A percentile compares a stretch with the other conserved stretches of the same genome.
Conservation (phyloP, 805 yeast species). For the Wickerhamiella lipophila region DNA sequence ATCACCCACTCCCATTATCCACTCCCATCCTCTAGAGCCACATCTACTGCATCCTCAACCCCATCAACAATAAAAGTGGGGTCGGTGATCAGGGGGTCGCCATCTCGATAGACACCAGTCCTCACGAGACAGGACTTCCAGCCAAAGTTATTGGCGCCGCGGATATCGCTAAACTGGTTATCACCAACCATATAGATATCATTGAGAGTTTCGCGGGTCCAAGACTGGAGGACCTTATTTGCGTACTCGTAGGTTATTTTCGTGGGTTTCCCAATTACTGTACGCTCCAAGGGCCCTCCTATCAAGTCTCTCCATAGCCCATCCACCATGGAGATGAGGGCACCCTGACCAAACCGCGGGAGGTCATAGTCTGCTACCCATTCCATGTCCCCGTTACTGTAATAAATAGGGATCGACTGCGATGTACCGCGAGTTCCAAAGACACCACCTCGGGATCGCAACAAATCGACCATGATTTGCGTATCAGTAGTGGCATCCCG, state of each 20-base stretch:
- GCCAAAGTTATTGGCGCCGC: conserved; percentile 76
- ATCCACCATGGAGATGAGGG: conserved; percentile 75
- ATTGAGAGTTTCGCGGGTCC: conserved; percentile 37
- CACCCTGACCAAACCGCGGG: conserved; percentile 89
- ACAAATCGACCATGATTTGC: conserved; percentile 72
- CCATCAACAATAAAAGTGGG: conserved; percentile 42
- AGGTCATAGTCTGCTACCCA: conserved; percentile 84
- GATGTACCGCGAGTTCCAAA: conserved; percentile 73
- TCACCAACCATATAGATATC: conserved; percentile 93
- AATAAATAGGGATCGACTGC: conserved; percentile 40
- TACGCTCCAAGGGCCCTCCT: conserved; percentile 64
- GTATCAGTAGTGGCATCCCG: conserved; percentile 76
- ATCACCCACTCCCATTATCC: conserved; percentile 7
- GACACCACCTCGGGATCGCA: conserved; percentile 61
- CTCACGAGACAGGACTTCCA: conserved; percentile 79
- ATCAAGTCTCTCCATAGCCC: conserved; percentile 77
- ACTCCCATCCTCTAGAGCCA: conserved; percentile 8
- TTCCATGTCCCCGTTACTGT: conserved; percentile 84
- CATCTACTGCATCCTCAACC: conserved; percentile 40
- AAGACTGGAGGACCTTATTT: conserved; percentile 55
- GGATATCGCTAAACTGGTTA: conserved; percentile 85
- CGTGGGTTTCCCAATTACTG: conserved; percentile 83
- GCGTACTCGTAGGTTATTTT: conserved; percentile 77
- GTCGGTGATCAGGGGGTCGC: conserved; percentile 28
- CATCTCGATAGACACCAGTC: conserved; percentile 76